Evolutionary conservation across 2,329 filamentous ascomycete species (phyloP).

Genomic region (Didymella keratinophila): DNA sequence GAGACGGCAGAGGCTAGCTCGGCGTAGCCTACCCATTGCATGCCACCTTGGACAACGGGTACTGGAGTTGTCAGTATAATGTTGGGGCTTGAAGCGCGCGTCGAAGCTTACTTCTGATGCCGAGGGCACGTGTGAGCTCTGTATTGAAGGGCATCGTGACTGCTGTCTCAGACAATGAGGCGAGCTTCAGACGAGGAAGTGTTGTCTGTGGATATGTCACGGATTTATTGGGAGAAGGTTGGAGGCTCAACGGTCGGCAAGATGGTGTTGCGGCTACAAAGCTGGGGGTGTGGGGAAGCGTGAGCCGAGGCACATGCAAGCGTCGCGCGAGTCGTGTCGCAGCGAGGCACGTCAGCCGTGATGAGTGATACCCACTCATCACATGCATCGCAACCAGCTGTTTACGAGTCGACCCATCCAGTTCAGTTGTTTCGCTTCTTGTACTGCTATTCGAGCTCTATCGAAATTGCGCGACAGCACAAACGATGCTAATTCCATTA

Average conservation of each 20-base stretch:
- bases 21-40: conserved; percentile 86
- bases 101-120: conserved; percentile 56
- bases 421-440: too few species aligned
- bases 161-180: not conserved
- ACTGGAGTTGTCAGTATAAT: conserved; percentile 63
- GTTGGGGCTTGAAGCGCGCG: not conserved
- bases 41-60: conserved; percentile 84
- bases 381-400: too few species aligned
- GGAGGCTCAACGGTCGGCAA: conserved; percentile 20
- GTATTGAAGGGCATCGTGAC: conserved; percentile 69
- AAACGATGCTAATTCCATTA: too few species aligned
- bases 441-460: too few species aligned
- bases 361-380: conserved; percentile 1
- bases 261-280: conserved; percentile 25
- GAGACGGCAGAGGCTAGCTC: conserved; percentile 76
- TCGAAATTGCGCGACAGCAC: too few species aligned
- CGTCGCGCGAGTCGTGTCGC: conserved; percentile 23
- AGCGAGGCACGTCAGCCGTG: conserved; percentile 19
- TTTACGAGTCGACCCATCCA: too few species aligned
- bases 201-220: not conserved
- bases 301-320: conserved; percentile 37
- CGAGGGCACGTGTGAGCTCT: conserved; percentile 67
- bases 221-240: conserved; percentile 15
- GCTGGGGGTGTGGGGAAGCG: conserved; percentile 38
- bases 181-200: not conserved